Conservation (phyloP, 345 rosid genomes). For the Salix caprea region DNA sequence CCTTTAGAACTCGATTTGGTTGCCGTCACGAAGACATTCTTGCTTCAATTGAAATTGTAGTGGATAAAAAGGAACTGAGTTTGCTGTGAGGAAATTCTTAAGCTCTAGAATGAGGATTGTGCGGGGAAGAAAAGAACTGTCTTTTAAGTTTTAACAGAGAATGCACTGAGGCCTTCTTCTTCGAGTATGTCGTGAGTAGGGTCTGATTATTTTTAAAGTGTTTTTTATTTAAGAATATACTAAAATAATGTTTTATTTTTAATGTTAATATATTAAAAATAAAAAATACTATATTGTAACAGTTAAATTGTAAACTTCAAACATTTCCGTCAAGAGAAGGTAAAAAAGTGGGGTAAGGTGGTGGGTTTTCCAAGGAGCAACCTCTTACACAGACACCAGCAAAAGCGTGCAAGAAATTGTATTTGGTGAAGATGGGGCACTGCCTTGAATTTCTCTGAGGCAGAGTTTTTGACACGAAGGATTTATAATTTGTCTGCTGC, state of each 20-base stretch:
- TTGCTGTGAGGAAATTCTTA: conserved; percentile 6
- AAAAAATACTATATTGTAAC: too few species aligned
- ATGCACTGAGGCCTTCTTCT: background rate
- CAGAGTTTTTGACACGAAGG: conserved; percentile 9
- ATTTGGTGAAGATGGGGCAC: conserved; percentile 21
- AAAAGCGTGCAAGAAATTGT: background rate
- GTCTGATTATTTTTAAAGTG: too few species aligned
- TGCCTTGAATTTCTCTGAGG: conserved; percentile 12
- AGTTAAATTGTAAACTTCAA: too few species aligned
- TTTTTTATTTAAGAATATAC: too few species aligned
- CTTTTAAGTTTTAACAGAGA: background rate
- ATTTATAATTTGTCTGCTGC: conserved; percentile 6
- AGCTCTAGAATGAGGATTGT: conserved; percentile 1
- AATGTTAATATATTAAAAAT: too few species aligned
- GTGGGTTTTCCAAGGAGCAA: background rate
- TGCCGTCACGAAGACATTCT: conserved; percentile 15
- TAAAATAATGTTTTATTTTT: too few species aligned
- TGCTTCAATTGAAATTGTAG: conserved; percentile 3
- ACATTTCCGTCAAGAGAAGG: too few species aligned
- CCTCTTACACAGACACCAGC: conserved; percentile 2
- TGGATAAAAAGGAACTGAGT: conserved; percentile 12
- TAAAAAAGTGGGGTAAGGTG: too few species aligned
- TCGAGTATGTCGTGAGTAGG: too few species aligned
- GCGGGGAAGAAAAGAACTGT: background rate
- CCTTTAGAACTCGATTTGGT: background rate